Conservation (phyloP, 306 rosid species). For the Mucuna pruriens region DNA sequence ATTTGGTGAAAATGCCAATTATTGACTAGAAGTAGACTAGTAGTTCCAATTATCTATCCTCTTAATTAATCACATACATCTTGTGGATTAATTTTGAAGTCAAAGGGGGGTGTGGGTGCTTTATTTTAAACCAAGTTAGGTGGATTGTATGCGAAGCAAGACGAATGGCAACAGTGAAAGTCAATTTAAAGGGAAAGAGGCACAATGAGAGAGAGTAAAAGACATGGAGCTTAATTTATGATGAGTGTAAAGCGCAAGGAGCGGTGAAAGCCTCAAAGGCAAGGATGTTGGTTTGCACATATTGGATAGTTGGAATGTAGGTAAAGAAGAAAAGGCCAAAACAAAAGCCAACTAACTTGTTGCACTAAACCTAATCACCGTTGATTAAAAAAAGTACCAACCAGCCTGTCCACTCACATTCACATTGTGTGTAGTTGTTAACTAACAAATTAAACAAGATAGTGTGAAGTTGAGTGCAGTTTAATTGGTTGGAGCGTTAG, state of each 20-base stretch:
- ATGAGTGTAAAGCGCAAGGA: conserved; percentile 30
- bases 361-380: conserved; percentile 20
- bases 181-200: conserved; percentile 30
- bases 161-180: conserved; percentile 36
- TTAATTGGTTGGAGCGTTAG: too few relatives aligned
- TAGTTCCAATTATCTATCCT: neutral
- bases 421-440: conserved; percentile 34
- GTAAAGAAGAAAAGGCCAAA: conserved; percentile 39
- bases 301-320: conserved; percentile 37
- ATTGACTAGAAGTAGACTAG: conserved; percentile 31
- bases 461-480: neutral
- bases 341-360: conserved; percentile 37
- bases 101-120: conserved; percentile 13
- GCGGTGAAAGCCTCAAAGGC: conserved; percentile 10
- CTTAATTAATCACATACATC: conserved; percentile 26
- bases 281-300: conserved; percentile 2
- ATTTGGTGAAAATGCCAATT: conserved; percentile 34
- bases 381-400: neutral
- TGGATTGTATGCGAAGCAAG: conserved; percentile 49
- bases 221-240: neutral
- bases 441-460: conserved; percentile 27
- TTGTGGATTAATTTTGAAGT: conserved; percentile 31
- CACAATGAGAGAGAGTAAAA: neutral
- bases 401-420: conserved; percentile 34
- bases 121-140: conserved; percentile 35